Conservation (phyloP, 2,329 filamentous ascomycete species). For the Microdochium paspali region DNA sequence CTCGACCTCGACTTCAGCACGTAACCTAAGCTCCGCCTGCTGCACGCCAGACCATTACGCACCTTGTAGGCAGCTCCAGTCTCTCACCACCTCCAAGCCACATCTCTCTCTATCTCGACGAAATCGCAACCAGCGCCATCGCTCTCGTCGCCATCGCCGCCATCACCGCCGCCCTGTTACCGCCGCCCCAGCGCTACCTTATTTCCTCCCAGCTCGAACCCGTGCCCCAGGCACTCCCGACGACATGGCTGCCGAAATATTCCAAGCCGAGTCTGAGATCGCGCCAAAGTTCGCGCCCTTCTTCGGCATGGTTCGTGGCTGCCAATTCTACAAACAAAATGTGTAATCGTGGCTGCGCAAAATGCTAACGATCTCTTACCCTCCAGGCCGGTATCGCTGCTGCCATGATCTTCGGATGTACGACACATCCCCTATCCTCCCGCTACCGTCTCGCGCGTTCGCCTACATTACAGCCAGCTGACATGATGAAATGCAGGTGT, state of each 20-base stretch:
- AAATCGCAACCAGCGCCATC: not conserved
- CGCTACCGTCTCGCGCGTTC: conserved; percentile 7
- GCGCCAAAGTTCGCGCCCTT: conserved; percentile 80
- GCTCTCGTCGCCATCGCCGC: not conserved
- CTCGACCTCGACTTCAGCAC: too few relatives aligned
- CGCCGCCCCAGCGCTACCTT: not conserved
- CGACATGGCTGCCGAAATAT: not conserved
- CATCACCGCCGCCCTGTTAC: too few relatives aligned
- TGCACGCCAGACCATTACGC: too few relatives aligned
- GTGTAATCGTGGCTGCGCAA: conserved; percentile 6
- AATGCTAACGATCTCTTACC: conserved; percentile 9
- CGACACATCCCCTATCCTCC: conserved; percentile 17
- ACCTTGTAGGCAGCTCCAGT: not conserved
- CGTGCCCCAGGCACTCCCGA: not conserved
- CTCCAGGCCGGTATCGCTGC: conserved; percentile 64
- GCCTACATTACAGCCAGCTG: conserved; percentile 10
- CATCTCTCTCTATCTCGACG: not conserved
- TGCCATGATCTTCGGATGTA: conserved; percentile 81
- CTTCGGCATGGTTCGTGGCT: conserved; percentile 66
- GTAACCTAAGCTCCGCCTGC: too few relatives aligned
- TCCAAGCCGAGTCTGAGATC: conserved; percentile 43
- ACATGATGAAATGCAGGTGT: conserved; percentile 31
- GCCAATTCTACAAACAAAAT: conserved; percentile 1
- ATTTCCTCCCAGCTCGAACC: not conserved
- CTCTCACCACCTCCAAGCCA: not conserved